A percentile compares a stretch with the other conserved stretches of the same genome.
Evolutionary conservation across 495 filamentous ascomycete genomes (phyloP).

Genomic region (Penicillium ochrochloron): DNA sequence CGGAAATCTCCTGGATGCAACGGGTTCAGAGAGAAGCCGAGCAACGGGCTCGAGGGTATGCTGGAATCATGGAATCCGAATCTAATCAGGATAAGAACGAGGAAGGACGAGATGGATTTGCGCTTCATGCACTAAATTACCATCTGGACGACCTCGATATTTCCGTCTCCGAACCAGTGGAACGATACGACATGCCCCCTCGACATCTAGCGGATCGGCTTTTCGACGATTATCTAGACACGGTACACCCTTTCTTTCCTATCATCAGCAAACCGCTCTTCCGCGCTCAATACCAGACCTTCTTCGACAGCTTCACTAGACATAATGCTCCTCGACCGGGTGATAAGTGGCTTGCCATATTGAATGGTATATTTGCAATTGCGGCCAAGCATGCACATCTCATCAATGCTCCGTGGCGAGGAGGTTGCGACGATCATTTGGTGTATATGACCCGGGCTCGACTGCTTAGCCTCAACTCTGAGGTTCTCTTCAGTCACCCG

Average conservation of each 20-base stretch:
- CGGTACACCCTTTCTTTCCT: slow-evolving; percentile 57
- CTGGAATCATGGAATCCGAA: slow-evolving; percentile 22
- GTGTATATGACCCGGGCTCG: slow-evolving; percentile 66
- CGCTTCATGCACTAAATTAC: slow-evolving; percentile 46
- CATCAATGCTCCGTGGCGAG: slow-evolving; percentile 43
- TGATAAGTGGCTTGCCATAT: slow-evolving; percentile 56
- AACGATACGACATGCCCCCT: slow-evolving; percentile 53
- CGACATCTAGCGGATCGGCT: slow-evolving; percentile 52
- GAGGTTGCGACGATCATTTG: slow-evolving; percentile 38
- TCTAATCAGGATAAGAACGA: slow-evolving; percentile 12
- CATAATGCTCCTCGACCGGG: slow-evolving; percentile 21
- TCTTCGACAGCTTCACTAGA: slow-evolving; percentile 24
- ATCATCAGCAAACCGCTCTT: slow-evolving; percentile 53
- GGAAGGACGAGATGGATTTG: slow-evolving; percentile 15
- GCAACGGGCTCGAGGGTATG: slow-evolving; percentile 21
- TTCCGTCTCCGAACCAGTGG: slow-evolving; percentile 40
- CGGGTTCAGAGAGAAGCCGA: slow-evolving; percentile 29
- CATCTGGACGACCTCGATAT: slow-evolving; percentile 59
- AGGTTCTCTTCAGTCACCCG: slow-evolving; percentile 58
- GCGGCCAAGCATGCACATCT: slow-evolving; percentile 56
- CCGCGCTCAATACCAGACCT: slow-evolving; percentile 36
- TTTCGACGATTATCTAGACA: slow-evolving; percentile 52
- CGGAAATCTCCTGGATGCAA: slow-evolving; percentile 62
- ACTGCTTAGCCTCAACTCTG: slow-evolving; percentile 58
- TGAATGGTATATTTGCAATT: slow-evolving; percentile 68